A percentile compares a stretch with the other conserved stretches of the same genome.
Evolutionary conservation across 2,329 filamentous ascomycete species (phyloP).

Genomic region (Stachybotrys chlorohalonatus): DNA sequence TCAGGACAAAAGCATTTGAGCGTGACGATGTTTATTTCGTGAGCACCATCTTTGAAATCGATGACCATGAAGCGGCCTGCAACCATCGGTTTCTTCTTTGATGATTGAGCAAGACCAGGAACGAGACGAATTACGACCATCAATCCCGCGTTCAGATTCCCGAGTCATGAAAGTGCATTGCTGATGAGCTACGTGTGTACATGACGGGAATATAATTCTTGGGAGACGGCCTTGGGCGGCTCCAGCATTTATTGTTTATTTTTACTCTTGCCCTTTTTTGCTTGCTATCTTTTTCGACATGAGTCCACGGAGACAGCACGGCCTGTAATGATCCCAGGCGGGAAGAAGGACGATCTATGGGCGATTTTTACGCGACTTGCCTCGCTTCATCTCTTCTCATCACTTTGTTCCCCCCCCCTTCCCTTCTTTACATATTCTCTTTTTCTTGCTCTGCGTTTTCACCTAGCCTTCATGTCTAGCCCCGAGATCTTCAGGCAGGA

Average conservation of each 20-base stretch:
- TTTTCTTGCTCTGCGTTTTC: constrained; percentile 7
- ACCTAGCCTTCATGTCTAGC: not conserved
- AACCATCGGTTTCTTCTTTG: not conserved
- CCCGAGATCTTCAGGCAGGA: not conserved
- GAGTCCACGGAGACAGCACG: constrained; percentile 21
- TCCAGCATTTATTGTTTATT: not conserved
- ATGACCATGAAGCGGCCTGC: not conserved
- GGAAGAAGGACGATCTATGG: constrained; percentile 19
- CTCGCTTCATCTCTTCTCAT: constrained; percentile 13
- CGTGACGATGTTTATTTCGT: not conserved
- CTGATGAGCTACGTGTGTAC: constrained; percentile 36
- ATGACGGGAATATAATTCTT: constrained; percentile 26
- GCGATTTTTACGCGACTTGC: constrained; percentile 5
- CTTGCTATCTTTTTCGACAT: constrained; percentile 12
- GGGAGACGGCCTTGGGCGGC: constrained; percentile 1
- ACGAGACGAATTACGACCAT: constrained; percentile 28
- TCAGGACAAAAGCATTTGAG: not conserved
- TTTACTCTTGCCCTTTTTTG: constrained; percentile 5
- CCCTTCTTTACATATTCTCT: constrained; percentile 10
- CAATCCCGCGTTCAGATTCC: constrained; percentile 22
- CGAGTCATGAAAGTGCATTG: constrained; percentile 29
- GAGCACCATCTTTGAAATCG: not conserved
- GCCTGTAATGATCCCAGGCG: constrained; percentile 29
- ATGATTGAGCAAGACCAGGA: not conserved
- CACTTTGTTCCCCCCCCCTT: constrained; percentile 8